Percentiles rank a stretch among this genome's conserved stretches.
These are phyloP conservation scores for Cryptococcus neoformans DNA, from an alignment of 1,284 basidiomycete genomes.

Conservation along the genomic window DNA sequence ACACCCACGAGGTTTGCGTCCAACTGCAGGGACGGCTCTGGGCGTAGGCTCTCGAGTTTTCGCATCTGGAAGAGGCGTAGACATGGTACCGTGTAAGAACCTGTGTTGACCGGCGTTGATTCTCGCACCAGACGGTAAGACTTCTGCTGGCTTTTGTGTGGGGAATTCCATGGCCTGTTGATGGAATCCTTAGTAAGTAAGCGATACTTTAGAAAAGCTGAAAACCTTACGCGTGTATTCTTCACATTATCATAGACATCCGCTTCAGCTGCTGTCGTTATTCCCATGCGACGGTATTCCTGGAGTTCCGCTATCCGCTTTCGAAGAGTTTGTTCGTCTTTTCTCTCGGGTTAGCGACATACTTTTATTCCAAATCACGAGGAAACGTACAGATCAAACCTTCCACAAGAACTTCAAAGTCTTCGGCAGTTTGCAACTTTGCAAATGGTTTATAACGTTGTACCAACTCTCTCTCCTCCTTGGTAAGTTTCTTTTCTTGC, in stretches of 20 bases:
- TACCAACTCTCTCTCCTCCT: constrained; percentile 88
- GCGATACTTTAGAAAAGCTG: too few relatives aligned
- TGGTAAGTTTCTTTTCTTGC: constrained; percentile 81
- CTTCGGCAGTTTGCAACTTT: constrained; percentile 83
- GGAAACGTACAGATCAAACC: constrained; percentile 75
- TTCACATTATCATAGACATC: constrained; percentile 79
- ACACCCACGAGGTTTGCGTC: constrained; percentile 33
- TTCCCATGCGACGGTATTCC: constrained; percentile 76
- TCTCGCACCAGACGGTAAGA: constrained; percentile 37
- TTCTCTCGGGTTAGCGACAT: neutral
- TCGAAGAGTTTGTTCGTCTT: constrained; percentile 80
- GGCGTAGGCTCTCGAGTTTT: constrained; percentile 35
- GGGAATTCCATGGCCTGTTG: neutral
- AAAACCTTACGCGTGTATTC: constrained; percentile 59
- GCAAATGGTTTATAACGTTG: constrained; percentile 90
- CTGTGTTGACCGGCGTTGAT: constrained; percentile 45
- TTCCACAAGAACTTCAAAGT: constrained; percentile 84
- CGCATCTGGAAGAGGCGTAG: constrained; percentile 24
- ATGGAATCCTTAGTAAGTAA: too few relatives aligned
- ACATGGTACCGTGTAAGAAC: constrained; percentile 32
- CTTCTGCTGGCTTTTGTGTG: constrained; percentile 12
- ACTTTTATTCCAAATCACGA: neutral
- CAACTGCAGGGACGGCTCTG: constrained; percentile 17
- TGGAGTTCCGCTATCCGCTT: constrained; percentile 86
- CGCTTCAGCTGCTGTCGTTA: constrained; percentile 77